Evolutionary conservation across 805 yeast genomes (phyloP), one percentile per base, ranked within the genome.

Genomic region (Wickerhamiella domercqiae): DNA sequence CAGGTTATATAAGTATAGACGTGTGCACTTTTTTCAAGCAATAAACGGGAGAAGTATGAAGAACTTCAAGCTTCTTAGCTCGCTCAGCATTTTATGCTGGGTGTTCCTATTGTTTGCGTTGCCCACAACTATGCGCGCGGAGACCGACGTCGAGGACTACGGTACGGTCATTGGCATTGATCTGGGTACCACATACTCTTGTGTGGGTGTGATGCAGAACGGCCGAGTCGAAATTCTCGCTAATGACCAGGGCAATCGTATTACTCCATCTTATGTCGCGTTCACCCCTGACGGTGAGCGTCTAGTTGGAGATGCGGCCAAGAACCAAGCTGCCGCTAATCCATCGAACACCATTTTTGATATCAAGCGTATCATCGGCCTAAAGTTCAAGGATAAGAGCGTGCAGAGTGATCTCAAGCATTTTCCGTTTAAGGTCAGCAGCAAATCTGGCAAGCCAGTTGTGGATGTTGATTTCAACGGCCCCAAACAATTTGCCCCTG

Each of bases 241-340:
- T 47, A 84, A 84, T 56, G 95, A 84, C 63, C 96, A 84, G 67
- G 96, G 96, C 67, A 82, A 83, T 66, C 79, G 96, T 70, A 84
- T 86, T 52, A 84, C 96, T 15, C 96, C 96, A 20, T 82, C 94
- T 1, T 84, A 78, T 55, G 96, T 84, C 45, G 94, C 93, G 7
- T 84, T 84, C 64, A 24, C 26, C 26, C 80, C 84, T 17, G 87
- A 78, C 37, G 82, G 81, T 31, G 96, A 84, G 66, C 75, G 95
- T 64, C 71, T 84, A 44, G 84, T 84, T 44, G 95, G 95, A 59
- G 95, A 84, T 58, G 93, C 95, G 38, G 96, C 96, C 35, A 84
- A 84, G 68, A 84, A 84, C 64, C 95, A 84, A 65, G 93, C 90
- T 31, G 87, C 94, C 32, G 68, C 81, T 51, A 84, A 84, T 59